Evolutionary conservation across 2,329 filamentous ascomycete species (phyloP).

Genomic region (Paecilomyces dactylethromorphus): DNA sequence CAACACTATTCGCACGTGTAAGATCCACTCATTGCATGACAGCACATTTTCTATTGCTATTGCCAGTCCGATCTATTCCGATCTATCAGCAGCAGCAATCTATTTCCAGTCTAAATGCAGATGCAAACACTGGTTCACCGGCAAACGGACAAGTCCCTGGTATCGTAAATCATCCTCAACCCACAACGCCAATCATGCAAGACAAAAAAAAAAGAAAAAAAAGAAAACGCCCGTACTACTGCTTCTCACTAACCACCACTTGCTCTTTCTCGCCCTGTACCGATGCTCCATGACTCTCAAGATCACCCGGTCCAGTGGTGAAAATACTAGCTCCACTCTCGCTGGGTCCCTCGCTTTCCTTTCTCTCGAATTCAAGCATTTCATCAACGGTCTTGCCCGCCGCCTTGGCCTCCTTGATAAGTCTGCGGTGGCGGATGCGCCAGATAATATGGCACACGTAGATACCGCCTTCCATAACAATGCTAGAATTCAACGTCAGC

Average conservation of each 20-base stretch:
- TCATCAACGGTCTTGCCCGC: constrained; percentile 52
- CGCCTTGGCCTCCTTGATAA: constrained; percentile 47
- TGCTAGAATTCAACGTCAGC: constrained; percentile 26
- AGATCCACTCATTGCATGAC: not conserved
- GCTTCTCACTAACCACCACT: not conserved
- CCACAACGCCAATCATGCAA: not conserved
- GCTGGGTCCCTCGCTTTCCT: constrained; percentile 1
- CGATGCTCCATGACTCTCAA: constrained; percentile 1
- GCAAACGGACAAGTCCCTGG: not conserved
- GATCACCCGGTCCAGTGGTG: not conserved
- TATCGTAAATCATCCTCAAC: not conserved
- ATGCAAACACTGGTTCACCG: not conserved
- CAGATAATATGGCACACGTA: constrained; percentile 55
- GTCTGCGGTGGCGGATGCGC: constrained; percentile 48
- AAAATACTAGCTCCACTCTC: constrained; percentile 5
- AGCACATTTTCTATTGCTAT: not conserved
- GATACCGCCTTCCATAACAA: constrained; percentile 54
- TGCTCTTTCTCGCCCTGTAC: not conserved
- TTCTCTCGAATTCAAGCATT: constrained; percentile 23
- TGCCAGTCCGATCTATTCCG: not conserved
- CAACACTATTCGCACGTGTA: not conserved
- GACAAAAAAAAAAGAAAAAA: not conserved
- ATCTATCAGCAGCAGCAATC: not conserved
- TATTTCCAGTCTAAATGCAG: not conserved
- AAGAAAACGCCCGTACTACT: not conserved